These are phyloP conservation scores for Pythium brachiatum DNA, from an alignment of 352 stramenopile genomes.

Conservation along the genomic window DNA sequence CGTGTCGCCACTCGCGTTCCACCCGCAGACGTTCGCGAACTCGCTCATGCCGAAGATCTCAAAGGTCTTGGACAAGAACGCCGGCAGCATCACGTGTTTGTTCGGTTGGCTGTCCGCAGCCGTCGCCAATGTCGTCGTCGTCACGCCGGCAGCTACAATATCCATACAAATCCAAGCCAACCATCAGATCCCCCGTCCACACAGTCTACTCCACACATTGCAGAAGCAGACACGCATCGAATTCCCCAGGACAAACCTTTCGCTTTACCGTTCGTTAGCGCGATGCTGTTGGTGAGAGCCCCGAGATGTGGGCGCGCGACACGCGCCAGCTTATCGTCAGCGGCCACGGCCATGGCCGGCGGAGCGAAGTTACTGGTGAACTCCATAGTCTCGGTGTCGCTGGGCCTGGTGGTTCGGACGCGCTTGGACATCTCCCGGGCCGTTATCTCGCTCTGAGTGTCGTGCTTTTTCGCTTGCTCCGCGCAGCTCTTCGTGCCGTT, in stretches of 20 bases:
- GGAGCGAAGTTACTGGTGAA: constrained; percentile 33
- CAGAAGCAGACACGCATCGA: neutral
- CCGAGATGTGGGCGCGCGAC: constrained; percentile 11
- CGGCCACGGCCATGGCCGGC: constrained; percentile 58
- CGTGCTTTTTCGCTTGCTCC: neutral
- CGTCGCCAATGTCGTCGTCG: constrained; percentile 3
- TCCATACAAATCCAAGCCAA: neutral
- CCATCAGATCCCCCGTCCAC: neutral
- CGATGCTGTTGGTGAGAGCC: neutral
- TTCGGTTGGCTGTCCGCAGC: constrained; percentile 14
- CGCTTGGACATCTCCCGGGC: constrained; percentile 56
- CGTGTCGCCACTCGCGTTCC: constrained; percentile 88
- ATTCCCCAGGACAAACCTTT: neutral
- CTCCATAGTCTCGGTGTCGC: constrained; percentile 16
- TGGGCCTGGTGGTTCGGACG: constrained; percentile 37
- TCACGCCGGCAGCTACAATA: neutral
- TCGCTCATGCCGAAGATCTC: constrained; percentile 91
- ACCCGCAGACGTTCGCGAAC: constrained; percentile 85
- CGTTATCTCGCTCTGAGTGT: neutral
- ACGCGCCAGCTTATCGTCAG: constrained; percentile 9
- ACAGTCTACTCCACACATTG: neutral
- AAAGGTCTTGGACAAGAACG: constrained; percentile 93
- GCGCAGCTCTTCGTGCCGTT: constrained; percentile 7
- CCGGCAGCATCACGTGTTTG: constrained; percentile 85
- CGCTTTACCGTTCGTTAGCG: constrained; percentile 2